Conservation (phyloP, 257 asterid genomes). For the Voacanga thouarsii region DNA sequence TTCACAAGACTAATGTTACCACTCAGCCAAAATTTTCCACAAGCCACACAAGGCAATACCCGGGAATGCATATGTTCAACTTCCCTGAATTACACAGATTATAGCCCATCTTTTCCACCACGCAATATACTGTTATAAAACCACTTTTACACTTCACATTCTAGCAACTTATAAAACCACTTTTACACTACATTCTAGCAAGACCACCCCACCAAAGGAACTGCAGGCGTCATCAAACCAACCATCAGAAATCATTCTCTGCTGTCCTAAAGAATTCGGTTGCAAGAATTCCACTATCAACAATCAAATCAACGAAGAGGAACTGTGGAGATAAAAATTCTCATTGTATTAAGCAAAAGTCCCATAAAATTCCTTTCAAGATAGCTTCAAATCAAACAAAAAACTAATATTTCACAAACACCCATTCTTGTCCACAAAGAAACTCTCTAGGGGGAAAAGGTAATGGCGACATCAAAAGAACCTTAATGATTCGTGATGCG, state of each 20-base stretch:
- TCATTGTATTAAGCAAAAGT: background rate
- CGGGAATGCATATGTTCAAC: background rate
- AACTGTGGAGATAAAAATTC: background rate
- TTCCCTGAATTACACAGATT: background rate
- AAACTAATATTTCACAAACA: background rate
- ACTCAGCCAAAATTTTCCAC: background rate
- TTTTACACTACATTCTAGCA: background rate
- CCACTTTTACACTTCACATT: background rate
- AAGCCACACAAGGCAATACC: background rate
- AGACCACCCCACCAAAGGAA: background rate
- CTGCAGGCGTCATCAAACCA: background rate
- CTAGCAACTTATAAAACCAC: background rate
- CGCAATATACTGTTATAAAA: background rate
- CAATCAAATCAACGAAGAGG: background rate
- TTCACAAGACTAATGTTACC: background rate
- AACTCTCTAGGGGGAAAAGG: background rate
- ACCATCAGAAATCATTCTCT: background rate
- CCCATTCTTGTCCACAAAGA: background rate
- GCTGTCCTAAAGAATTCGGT: background rate
- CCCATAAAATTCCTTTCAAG: background rate
- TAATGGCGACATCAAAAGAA: background rate
- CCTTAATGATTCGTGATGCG: background rate
- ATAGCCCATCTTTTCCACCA: background rate
- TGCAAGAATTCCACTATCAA: background rate
- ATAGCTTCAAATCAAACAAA: background rate